Base-by-base conservation (phyloP, 345 rosid genomes). In the Gossypium stocksii region DNA sequence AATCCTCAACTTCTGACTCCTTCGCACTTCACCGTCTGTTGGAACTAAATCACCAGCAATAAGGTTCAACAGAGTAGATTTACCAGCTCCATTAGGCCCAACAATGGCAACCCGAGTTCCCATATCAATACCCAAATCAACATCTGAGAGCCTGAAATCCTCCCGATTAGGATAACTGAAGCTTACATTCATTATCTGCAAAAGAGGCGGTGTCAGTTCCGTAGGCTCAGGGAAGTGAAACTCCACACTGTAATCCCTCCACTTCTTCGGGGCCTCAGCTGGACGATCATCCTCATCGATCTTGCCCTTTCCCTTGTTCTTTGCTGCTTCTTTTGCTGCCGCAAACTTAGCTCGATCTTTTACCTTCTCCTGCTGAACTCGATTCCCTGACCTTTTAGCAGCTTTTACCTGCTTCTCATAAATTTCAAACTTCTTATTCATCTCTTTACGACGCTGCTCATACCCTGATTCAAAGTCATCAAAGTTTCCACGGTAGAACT, bases 61-160 rank as follows among this genome's bases (percentile, higher is more conserved):
- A 77, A 95, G 98, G 80, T 93, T 95, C 77, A 93, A 80, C 19
- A 95, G 81, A 61, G 99, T 93, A 62, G 98, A 93, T 76, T 95
- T 95, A 64, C 99, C 99, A 62, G 99, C 99, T 66, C 99, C 98
- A 54, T 91, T 93, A 48, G 99, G 97, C 74, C 99, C 99, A 61
- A 91, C 93, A 41, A 93, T 93, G 27, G 98, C 99, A 9, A 91
- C 98, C 9, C 97, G 83, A 56, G 99, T 93, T 62, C 97, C 98
- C 99, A 95, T 93, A 81, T 95, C 99, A 66, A 95, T 93, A 73
- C 99, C 99, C 51, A 90, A 95, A 82, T 95, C 99, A 66, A 95
- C 93, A 76, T 91, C 76, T 0, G 93, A 78, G 52, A 93, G 93
- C 79, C 83, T 89, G 81, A 95, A 93, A 77, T 95, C 98, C 27